Percentiles rank a stretch among this genome's conserved stretches.
Evolutionary conservation across 768 basidiomycete species (phyloP).

Genomic region (Phlegmacium glaucopus): DNA sequence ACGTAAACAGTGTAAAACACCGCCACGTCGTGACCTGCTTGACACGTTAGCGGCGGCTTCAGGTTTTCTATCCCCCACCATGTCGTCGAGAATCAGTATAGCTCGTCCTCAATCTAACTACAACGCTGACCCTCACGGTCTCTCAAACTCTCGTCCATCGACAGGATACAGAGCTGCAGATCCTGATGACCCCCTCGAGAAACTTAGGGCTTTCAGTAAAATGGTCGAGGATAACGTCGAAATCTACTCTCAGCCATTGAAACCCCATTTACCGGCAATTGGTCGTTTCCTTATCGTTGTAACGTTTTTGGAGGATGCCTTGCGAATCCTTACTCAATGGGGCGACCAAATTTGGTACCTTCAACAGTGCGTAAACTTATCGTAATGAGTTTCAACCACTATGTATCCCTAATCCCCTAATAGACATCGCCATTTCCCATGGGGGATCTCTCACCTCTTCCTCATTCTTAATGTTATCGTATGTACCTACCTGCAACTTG

Average conservation of each 20-base stretch:
- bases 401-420: background rate
- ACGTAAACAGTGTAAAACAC: slow-evolving; percentile 36
- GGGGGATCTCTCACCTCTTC: slow-evolving; percentile 94
- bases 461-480: slow-evolving; percentile 89
- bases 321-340: slow-evolving; percentile 94
- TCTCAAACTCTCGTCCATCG: slow-evolving; percentile 68
- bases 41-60: slow-evolving; percentile 34
- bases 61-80: slow-evolving; percentile 36
- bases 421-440: slow-evolving; percentile 93
- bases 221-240: slow-evolving; percentile 91
- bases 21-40: slow-evolving; percentile 49
- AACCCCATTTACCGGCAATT: slow-evolving; percentile 90
- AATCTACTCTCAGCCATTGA: slow-evolving; percentile 88
- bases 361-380: slow-evolving; percentile 64
- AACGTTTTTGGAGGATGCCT: slow-evolving; percentile 95
- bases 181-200: slow-evolving; percentile 80
- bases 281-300: slow-evolving; percentile 97
- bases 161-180: slow-evolving; percentile 76
- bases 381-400: slow-evolving; percentile 4
- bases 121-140: slow-evolving; percentile 74
- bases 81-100: slow-evolving; percentile 83
- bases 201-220: slow-evolving; percentile 64
- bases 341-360: slow-evolving; percentile 97
- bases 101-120: slow-evolving; percentile 62
- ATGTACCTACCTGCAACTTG: slow-evolving; percentile 29